Conservation (phyloP, 2,329 filamentous ascomycete genomes). For the Botrytis fragariae region DNA sequence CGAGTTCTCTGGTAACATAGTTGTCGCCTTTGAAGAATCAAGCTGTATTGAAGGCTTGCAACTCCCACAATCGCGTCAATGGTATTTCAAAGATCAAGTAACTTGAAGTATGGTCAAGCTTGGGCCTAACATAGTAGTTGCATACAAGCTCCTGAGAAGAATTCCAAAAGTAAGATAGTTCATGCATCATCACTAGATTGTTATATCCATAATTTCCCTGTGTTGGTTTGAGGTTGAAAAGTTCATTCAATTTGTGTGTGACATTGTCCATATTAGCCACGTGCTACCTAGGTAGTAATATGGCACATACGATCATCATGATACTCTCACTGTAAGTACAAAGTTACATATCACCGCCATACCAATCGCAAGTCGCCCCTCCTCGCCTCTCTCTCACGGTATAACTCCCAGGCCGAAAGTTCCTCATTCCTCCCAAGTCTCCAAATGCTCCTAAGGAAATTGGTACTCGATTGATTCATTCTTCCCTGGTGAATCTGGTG, state of each 20-base stretch:
- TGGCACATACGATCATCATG: background rate
- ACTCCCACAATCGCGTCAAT: background rate
- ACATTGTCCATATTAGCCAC: fast-evolving
- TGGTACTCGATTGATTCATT: background rate
- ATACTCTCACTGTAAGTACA: background rate
- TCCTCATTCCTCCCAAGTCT: background rate
- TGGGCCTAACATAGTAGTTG: too few relatives aligned
- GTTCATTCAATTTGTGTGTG: background rate
- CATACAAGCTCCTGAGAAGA: too few relatives aligned
- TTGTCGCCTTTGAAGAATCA: background rate
- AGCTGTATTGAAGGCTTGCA: background rate
- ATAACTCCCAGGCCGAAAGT: background rate
- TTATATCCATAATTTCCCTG: background rate
- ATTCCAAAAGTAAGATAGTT: too few relatives aligned
- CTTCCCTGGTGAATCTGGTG: background rate
- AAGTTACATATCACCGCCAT: too few relatives aligned
- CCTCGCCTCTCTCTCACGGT: background rate
- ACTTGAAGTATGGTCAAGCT: background rate
- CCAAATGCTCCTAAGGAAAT: fast-evolving
- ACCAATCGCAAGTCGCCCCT: too few relatives aligned
- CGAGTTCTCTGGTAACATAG: background rate
- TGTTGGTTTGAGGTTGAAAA: background rate
- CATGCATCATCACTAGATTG: too few relatives aligned
- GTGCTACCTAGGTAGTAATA: background rate
- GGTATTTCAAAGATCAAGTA: background rate